phyloP scores from a whole-genome alignment of 441 rosid species.

The Melastoma candidum region DNA sequence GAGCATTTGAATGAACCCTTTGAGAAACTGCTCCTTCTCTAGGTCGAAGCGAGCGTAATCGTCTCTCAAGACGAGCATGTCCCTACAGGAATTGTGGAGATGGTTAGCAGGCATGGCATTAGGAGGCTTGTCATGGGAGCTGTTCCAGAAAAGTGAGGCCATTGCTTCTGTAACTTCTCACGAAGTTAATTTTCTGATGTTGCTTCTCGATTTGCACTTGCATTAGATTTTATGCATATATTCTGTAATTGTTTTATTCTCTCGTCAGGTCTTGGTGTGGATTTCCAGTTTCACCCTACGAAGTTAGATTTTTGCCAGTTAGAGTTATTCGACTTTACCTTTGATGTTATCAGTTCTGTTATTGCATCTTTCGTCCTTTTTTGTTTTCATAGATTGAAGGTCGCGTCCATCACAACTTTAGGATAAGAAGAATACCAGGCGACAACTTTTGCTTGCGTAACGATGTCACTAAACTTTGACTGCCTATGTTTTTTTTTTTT shows the following conservation, averaged over 20 bases:
- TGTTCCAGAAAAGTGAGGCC: constrained; percentile 31
- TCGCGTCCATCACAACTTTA: neutral
- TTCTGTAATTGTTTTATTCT: too few relatives aligned
- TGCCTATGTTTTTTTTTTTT: too few relatives aligned
- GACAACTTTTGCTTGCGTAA: too few relatives aligned
- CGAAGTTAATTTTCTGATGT: neutral
- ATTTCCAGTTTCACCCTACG: too few relatives aligned
- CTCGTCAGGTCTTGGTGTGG: too few relatives aligned
- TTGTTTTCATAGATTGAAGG: neutral
- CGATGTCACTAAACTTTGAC: too few relatives aligned
- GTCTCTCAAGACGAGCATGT: constrained; percentile 44
- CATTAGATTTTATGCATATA: neutral
- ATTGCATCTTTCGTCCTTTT: neutral
- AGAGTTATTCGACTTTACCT: too few relatives aligned
- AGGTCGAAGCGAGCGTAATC: constrained; percentile 39
- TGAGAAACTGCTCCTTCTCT: constrained; percentile 12
- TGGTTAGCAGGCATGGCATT: constrained; percentile 29
- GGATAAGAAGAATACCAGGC: too few relatives aligned
- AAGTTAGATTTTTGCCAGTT: too few relatives aligned
- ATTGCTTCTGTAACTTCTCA: neutral
- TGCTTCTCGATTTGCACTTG: neutral
- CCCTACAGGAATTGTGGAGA: constrained; percentile 42
- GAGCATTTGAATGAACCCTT: constrained; percentile 6
- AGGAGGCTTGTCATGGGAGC: constrained; percentile 61
- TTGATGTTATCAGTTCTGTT: too few relatives aligned